Conservation (phyloP, 2,329 filamentous ascomycete species). For the Cordyceps cicadae region DNA sequence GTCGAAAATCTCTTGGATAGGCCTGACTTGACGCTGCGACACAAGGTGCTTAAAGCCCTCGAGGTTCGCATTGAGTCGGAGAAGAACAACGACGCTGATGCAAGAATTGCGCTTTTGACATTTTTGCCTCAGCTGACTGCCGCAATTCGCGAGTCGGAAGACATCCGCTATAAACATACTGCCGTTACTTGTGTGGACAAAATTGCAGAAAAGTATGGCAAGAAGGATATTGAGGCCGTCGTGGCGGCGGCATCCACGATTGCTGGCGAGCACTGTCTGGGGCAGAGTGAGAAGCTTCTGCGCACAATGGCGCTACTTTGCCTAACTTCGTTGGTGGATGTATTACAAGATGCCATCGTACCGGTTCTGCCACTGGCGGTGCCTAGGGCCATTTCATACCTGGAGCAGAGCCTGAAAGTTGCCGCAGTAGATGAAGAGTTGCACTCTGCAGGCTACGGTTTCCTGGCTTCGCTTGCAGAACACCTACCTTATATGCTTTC, state of each 20-base stretch:
- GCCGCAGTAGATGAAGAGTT: conserved; percentile 52
- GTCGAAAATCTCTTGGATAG: conserved; percentile 74
- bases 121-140: conserved; percentile 73
- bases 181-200: conserved; percentile 86
- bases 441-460: conserved; percentile 73
- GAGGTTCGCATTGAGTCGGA: conserved; percentile 71
- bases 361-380: conserved; percentile 72
- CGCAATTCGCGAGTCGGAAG: conserved; percentile 64
- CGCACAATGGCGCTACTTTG: conserved; percentile 81
- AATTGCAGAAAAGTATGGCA: conserved; percentile 90
- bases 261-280: conserved; percentile 66
- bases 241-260: conserved; percentile 68
- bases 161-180: conserved; percentile 72
- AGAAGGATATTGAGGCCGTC: conserved; percentile 74
- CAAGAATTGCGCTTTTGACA: conserved; percentile 62
- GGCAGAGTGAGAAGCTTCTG: conserved; percentile 62
- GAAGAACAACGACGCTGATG: conserved; percentile 57
- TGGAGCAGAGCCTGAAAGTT: conserved; percentile 52
- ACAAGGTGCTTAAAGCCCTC: conserved; percentile 72
- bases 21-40: conserved; percentile 64
- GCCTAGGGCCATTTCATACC: conserved; percentile 61
- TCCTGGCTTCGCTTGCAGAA: conserved; percentile 71
- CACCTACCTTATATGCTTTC: conserved; percentile 87
- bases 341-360: conserved; percentile 77
- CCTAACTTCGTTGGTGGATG: conserved; percentile 80